Percentiles rank a stretch among this genome's conserved stretches.
phyloP scores from a whole-genome alignment of 2,329 filamentous ascomycete genomes.

The Paecilomyces niveus region DNA sequence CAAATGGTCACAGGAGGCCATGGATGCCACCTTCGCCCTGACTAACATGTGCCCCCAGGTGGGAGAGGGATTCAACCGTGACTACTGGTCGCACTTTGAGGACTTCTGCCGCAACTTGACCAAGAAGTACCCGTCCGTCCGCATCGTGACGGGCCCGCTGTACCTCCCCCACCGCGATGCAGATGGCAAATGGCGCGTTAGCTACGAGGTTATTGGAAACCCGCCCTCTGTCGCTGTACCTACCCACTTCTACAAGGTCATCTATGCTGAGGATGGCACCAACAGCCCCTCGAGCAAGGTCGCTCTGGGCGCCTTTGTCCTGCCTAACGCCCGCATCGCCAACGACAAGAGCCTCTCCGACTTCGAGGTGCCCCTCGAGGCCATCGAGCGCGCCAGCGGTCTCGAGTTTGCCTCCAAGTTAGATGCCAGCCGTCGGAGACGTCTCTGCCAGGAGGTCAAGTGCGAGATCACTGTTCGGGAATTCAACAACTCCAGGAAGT shows the following conservation, averaged over 20 bases:
- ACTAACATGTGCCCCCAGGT: constrained; percentile 99
- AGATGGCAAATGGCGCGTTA: constrained; percentile 92
- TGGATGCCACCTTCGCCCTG: constrained; percentile 91
- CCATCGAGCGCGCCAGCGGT: constrained; percentile 83
- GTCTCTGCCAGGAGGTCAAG: constrained; percentile 76
- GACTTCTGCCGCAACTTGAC: constrained; percentile 89
- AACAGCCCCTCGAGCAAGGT: constrained; percentile 60
- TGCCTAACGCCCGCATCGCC: constrained; percentile 83
- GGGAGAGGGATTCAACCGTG: constrained; percentile 94
- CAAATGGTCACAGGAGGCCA: constrained; percentile 88
- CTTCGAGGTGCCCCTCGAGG: constrained; percentile 92
- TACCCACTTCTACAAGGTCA: constrained; percentile 99
- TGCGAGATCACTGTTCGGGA: constrained; percentile 81
- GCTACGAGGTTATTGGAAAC: constrained; percentile 89
- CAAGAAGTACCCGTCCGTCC: constrained; percentile 71
- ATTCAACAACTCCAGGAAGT: constrained; percentile 55
- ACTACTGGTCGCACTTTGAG: constrained; percentile 99
- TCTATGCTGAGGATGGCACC: constrained; percentile 81
- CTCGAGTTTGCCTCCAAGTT: constrained; percentile 83
- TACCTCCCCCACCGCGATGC: constrained; percentile 83
- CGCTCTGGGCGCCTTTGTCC: constrained; percentile 84
- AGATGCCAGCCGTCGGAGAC: constrained; percentile 63
- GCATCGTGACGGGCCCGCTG: constrained; percentile 86
- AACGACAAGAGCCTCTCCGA: constrained; percentile 82
- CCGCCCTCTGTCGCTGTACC: constrained; percentile 93